These are phyloP conservation scores for Fraxinus americana DNA, from an alignment of 257 asterid species.

Conservation along the genomic window DNA sequence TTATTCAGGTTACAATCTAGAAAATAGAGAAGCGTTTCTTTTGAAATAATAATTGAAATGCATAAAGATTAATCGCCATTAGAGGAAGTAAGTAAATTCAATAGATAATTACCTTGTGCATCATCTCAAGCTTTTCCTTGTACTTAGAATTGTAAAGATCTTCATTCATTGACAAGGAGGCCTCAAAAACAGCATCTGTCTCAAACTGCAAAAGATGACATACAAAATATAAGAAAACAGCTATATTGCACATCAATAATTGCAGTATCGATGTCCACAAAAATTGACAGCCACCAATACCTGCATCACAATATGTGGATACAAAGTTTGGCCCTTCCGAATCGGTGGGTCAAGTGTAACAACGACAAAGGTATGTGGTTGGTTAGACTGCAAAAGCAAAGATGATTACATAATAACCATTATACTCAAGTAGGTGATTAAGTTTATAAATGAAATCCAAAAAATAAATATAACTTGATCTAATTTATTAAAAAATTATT, in stretches of 20 bases:
- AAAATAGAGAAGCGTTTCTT: not conserved
- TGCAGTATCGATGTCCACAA: not conserved
- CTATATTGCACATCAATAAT: constrained; percentile 14
- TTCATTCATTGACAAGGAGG: constrained; percentile 64
- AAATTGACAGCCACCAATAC: constrained; percentile 37
- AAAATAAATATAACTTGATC: not conserved
- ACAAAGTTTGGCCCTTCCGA: constrained; percentile 94
- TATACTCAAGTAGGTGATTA: not conserved
- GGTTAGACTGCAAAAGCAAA: constrained; percentile 70
- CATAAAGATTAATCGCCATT: constrained; percentile 4
- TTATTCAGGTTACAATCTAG: constrained; percentile 8
- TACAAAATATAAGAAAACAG: constrained; percentile 8
- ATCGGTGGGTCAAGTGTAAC: constrained; percentile 98
- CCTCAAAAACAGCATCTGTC: constrained; percentile 70
- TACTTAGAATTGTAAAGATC: constrained; percentile 76
- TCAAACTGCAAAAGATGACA: constrained; percentile 64
- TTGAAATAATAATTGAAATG: not conserved
- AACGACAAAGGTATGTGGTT: constrained; percentile 89
- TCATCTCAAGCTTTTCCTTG: constrained; percentile 69
- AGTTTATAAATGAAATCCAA: not conserved
- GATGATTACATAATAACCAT: constrained; percentile 16
- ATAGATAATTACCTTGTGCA: constrained; percentile 58
- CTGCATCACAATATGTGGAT: constrained; percentile 97
- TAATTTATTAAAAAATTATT: not conserved
- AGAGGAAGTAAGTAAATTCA: constrained; percentile 14